Base-by-base conservation (phyloP, 2,329 filamentous ascomycete genomes). In the Pseudogymnoascus sp. region DNA sequence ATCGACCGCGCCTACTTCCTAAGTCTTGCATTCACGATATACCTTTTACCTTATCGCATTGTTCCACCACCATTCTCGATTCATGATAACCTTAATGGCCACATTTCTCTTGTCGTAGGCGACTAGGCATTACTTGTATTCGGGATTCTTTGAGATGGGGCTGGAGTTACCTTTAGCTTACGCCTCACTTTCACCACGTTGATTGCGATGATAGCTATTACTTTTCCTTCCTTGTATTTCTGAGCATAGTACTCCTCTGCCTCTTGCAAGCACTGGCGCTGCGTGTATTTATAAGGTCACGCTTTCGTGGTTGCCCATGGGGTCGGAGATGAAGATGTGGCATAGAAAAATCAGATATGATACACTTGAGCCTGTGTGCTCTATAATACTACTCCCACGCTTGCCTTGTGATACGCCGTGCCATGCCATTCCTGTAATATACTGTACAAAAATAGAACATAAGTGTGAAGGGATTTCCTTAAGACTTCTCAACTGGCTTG, bases 401-500 rank as follows among this genome's bases (percentile, higher is more conserved):
- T 38, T 60, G 58, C 58, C 58, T 41, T 25, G 22, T 39, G 33
- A 60, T 60, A 60, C 58, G 58, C 58, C 58, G n/a, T 60, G 58
- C 38, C 33, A 60, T 60, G 58, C 58, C 38, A 60, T 30, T 38
- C 58, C 38, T 60, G 22, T 39, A 59, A 38, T 64, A 66, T 45
- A 65, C 41, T 19, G 12, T 36, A 45, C 39, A 58, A 28, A 9
- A 28, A 42, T 49, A 61, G 30, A 30, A 33, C 39, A 61, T 30
- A 30, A 60, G 45, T 60, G 36, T 45, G 16, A 58, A 36, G 12
- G 25, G 23, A 39, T 55, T 36, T 36, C 6, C 6, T 64, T 66
- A 66, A 25, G 16, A 33, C 61, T 67, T 68, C 49, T 65, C 60
- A 22, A 69, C 63, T 11, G 85, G 92, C 81, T 99, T 99, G 71